These are phyloP conservation scores for Aechmea fasciata DNA, from an alignment of 176 grass and related monocot genomes.

Conservation along the genomic window DNA sequence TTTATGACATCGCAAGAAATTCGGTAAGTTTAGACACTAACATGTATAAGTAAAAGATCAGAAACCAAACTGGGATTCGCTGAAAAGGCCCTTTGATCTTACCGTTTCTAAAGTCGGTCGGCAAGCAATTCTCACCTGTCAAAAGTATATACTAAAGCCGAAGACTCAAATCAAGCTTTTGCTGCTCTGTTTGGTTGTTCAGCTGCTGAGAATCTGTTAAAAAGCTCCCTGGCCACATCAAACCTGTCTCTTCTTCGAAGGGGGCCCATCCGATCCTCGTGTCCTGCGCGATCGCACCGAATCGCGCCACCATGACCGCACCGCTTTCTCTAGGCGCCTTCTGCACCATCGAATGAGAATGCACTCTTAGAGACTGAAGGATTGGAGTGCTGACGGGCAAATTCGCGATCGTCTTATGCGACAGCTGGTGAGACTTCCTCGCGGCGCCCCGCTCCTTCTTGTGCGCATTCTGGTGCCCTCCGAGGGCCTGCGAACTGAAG, in stretches of 20 bases:
- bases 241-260: constrained; percentile 27
- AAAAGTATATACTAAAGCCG: constrained; percentile 34
- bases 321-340: constrained; percentile 30
- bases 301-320: constrained; percentile 29
- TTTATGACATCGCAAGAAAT: no score
- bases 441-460: constrained; percentile 72
- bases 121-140: background rate
- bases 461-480: constrained; percentile 84
- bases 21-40: no score
- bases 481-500: constrained; percentile 81
- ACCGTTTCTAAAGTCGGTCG: no score
- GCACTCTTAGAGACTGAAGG: constrained; percentile 52
- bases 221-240: constrained; percentile 68
- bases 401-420: constrained; percentile 26
- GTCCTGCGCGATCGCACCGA: constrained; percentile 18
- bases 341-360: constrained; percentile 45
- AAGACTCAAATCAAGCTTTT: constrained; percentile 57
- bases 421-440: constrained; percentile 39
- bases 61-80: no score
- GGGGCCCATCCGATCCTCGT: constrained; percentile 36
- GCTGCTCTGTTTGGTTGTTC: constrained; percentile 16
- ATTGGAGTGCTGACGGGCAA: constrained; percentile 31
- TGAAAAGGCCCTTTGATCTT: no score
- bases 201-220: constrained; percentile 35
- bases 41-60: no score